phyloP scores from a whole-genome alignment of 371 early-diverging fungal species.

The Rhizopus microsporus region DNA sequence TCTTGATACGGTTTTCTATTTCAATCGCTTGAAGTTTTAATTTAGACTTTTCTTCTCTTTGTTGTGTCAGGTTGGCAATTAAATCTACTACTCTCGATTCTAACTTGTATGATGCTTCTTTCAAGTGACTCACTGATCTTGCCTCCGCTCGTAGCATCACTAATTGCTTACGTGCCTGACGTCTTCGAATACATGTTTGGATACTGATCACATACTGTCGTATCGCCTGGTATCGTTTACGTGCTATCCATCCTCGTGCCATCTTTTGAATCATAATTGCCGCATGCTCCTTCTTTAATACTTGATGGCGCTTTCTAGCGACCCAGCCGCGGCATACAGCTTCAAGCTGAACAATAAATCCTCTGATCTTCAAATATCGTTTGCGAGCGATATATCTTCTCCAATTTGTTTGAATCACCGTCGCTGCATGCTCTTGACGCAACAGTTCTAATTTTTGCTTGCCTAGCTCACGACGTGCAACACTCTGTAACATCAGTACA shows the following conservation, averaged over 20 bases:
- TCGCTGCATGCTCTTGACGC: conserved; percentile 75
- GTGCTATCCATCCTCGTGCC: conserved; percentile 64
- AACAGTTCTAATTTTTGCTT: conserved; percentile 48
- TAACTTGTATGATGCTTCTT: conserved; percentile 91
- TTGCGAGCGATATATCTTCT: conserved; percentile 70
- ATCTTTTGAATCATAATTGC: conserved; percentile 76
- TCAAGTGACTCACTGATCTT: conserved; percentile 87
- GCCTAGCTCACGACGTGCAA: conserved; percentile 67
- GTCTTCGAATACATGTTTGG: conserved; percentile 84
- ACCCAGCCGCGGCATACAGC: conserved; percentile 56
- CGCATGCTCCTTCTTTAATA: conserved; percentile 58
- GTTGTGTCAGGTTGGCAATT: conserved; percentile 74
- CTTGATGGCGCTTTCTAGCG: conserved; percentile 54
- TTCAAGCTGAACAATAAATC: conserved; percentile 45
- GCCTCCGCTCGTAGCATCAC: conserved; percentile 79
- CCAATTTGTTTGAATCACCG: conserved; percentile 73
- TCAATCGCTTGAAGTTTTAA: conserved; percentile 57
- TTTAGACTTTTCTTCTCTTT: conserved; percentile 71
- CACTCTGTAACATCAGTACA: conserved; percentile 58
- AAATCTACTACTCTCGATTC: conserved; percentile 94
- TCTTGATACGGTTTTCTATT: conserved; percentile 66
- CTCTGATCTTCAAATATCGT: conserved; percentile 43
- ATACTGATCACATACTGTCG: conserved; percentile 66
- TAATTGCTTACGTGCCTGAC: conserved; percentile 68
- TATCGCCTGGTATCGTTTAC: conserved; percentile 57